These are phyloP conservation scores for Lasiosphaeria miniovina DNA, from an alignment of 495 filamentous ascomycete species.

Conservation along the genomic window DNA sequence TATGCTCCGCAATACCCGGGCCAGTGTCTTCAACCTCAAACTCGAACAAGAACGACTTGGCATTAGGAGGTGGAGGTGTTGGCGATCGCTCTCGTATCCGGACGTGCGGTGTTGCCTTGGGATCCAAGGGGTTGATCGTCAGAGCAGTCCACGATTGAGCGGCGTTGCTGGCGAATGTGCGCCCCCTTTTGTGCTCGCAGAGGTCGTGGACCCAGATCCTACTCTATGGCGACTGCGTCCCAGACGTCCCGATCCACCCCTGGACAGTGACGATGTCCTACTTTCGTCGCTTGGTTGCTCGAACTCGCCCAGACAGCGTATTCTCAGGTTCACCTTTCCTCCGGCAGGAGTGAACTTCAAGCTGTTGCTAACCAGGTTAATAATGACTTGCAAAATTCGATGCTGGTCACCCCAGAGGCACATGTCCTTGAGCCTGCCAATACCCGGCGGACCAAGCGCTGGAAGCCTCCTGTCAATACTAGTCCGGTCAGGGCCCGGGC, in stretches of 20 bases:
- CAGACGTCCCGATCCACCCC: conserved; percentile 36
- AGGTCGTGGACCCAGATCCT: conserved; percentile 49
- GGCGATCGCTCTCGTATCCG: conserved; percentile 54
- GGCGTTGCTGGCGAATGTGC: conserved; percentile 22
- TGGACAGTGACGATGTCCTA: conserved; percentile 50
- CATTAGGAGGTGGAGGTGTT: conserved; percentile 58
- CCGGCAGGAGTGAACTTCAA: conserved; percentile 86
- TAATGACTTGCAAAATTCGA: conserved; percentile 81
- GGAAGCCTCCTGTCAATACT: conserved; percentile 39
- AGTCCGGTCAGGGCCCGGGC: conserved; percentile 29
- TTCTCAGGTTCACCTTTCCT: conserved; percentile 69
- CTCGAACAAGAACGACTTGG: conserved; percentile 65
- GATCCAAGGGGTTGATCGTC: conserved; percentile 56
- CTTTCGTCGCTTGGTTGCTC: conserved; percentile 38
- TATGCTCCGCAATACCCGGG: conserved; percentile 76
- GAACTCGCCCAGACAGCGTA: conserved; percentile 65
- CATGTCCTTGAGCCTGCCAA: conserved; percentile 65
- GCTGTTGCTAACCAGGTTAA: conserved; percentile 90
- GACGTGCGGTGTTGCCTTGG: conserved; percentile 47
- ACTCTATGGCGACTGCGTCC: conserved; percentile 41
- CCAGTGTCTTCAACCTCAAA: conserved; percentile 90
- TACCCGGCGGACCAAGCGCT: conserved; percentile 57
- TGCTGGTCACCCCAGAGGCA: conserved; percentile 88
- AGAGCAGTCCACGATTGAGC: conserved; percentile 46
- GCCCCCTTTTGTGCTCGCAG: conserved; percentile 42